Percentiles rank a stretch among this genome's conserved stretches.
These are phyloP conservation scores for Malassezia psittaci DNA, from an alignment of 1,284 basidiomycete species.

Conservation along the genomic window DNA sequence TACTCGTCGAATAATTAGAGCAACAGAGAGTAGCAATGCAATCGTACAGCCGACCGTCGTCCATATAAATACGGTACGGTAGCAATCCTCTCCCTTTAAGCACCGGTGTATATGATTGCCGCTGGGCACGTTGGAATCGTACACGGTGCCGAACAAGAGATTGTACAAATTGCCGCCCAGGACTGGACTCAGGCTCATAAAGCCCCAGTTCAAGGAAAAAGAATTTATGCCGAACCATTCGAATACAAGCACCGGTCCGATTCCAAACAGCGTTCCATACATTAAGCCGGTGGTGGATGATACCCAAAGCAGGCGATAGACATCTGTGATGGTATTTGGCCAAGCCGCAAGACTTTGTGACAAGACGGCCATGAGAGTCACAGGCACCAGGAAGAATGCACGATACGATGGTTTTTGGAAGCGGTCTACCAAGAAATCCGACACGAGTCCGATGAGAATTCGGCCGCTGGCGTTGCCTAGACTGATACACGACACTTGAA, in stretches of 20 bases:
- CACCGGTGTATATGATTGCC: conserved; percentile 25
- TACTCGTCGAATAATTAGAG: conserved; percentile 21
- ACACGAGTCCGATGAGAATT: conserved; percentile 65
- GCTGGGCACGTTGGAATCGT: conserved; percentile 11
- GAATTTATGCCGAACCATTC: conserved; percentile 81
- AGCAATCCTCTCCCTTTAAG: conserved; percentile 41
- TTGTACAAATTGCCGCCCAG: conserved; percentile 75
- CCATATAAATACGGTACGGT: conserved; percentile 35
- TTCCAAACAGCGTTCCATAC: conserved; percentile 68
- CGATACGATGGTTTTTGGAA: conserved; percentile 22
- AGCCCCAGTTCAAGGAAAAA: conserved; percentile 78
- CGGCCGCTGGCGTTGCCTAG: conserved; percentile 74
- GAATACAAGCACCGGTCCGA: conserved; percentile 64
- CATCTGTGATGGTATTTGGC: conserved; percentile 52
- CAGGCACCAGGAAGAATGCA: conserved; percentile 35
- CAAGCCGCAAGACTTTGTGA: conserved; percentile 38
- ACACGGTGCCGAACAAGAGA: conserved; percentile 59
- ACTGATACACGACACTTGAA: conserved; percentile 65
- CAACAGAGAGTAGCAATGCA: conserved; percentile 26
- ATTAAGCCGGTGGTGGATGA: conserved; percentile 63
- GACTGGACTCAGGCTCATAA: conserved; percentile 63
- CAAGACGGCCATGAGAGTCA: conserved; percentile 29
- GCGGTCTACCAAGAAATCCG: conserved; percentile 53
- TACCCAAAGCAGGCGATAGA: conserved; percentile 63
- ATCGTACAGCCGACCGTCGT: conserved; percentile 27